These are phyloP conservation scores for Daldinia concentrica DNA, from an alignment of 495 filamentous ascomycete species.

Conservation along the genomic window DNA sequence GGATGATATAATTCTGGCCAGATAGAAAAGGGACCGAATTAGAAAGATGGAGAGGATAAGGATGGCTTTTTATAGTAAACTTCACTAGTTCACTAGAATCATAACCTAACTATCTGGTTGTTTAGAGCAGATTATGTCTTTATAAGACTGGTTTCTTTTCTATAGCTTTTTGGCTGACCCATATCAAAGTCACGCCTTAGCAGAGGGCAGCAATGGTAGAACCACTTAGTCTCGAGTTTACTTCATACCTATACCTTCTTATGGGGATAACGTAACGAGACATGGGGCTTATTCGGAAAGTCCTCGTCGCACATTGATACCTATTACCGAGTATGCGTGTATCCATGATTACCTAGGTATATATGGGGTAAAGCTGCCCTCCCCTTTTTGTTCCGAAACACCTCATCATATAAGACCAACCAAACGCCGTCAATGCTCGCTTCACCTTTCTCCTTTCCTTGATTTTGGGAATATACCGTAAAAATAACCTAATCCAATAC, in stretches of 20 bases:
- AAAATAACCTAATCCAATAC: background rate
- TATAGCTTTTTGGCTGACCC: background rate
- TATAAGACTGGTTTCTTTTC: background rate
- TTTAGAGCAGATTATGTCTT: background rate
- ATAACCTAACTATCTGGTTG: background rate
- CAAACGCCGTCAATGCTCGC: conserved; percentile 30
- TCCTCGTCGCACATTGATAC: background rate
- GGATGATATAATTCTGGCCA: background rate
- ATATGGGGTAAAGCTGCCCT: background rate
- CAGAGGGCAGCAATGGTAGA: conserved; percentile 1
- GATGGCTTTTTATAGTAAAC: background rate
- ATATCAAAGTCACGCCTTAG: conserved; percentile 3
- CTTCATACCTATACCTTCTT: conserved; percentile 20
- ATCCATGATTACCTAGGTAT: conserved; percentile 1
- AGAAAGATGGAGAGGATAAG: background rate
- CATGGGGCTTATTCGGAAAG: background rate
- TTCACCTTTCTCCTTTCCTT: background rate
- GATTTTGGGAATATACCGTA: background rate
- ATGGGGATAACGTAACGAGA: too few relatives aligned
- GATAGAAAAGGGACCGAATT: background rate
- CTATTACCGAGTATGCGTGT: conserved; percentile 3
- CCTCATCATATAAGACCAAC: conserved; percentile 14
- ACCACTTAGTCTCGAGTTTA: conserved; percentile 4
- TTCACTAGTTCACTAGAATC: background rate
- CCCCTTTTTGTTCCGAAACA: conserved; percentile 19